phyloP scores from a whole-genome alignment of 345 rosid species.

The Erysimum cheiranthoides region DNA sequence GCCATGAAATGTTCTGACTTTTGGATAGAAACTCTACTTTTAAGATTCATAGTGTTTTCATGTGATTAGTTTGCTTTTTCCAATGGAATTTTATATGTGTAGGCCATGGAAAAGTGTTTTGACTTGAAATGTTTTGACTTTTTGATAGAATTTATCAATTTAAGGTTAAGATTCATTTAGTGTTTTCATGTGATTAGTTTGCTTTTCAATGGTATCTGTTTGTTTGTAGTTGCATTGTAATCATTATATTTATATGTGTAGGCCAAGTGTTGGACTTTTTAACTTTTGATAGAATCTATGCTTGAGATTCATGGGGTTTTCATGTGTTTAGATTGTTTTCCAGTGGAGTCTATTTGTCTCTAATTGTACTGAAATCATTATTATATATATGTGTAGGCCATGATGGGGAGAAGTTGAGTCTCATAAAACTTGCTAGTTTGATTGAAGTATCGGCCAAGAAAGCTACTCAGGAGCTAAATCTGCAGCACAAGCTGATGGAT shows the following conservation, averaged over 20 bases:
- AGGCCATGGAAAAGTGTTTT: conserved; percentile 55
- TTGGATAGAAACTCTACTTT: neutral
- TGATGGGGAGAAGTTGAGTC: conserved; percentile 77
- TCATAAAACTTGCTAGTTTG: conserved; percentile 90
- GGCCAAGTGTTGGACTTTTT: neutral
- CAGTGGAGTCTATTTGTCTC: neutral
- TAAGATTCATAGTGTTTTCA: conserved; percentile 1
- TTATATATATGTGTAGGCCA: conserved; percentile 53
- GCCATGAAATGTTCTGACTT: neutral
- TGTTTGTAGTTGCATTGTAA: neutral
- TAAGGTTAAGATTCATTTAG: neutral
- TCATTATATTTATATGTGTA: neutral
- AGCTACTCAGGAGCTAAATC: conserved; percentile 78
- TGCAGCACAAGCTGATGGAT: conserved; percentile 82
- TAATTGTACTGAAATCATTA: neutral
- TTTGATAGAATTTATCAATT: neutral
- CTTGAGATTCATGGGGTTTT: neutral
- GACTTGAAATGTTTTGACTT: neutral
- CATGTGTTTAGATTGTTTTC: neutral
- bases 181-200: neutral
- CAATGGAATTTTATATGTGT: conserved; percentile 16
- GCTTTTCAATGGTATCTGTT: neutral
- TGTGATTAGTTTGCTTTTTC: neutral
- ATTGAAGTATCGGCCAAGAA: conserved; percentile 89
- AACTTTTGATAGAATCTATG: neutral